Base-by-base conservation (phyloP, 2,329 filamentous ascomycete genomes). In the Herpotrichia juniperi region DNA sequence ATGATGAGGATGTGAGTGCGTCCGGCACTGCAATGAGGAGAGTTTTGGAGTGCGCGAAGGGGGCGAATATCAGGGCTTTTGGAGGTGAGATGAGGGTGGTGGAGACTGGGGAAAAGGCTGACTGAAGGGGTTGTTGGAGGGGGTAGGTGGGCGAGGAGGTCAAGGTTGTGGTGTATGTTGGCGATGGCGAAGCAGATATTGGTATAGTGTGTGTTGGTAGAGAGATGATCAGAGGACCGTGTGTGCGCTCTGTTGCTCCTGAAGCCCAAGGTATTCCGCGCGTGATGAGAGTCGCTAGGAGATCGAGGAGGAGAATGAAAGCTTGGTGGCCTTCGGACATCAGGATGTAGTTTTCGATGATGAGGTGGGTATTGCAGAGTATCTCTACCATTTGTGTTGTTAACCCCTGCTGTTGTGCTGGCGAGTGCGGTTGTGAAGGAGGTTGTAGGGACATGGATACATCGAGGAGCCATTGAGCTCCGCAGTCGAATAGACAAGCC, bases 401-500 rank as follows among this genome's bases (percentile, higher is more conserved):
- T 2, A 71, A 37, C 3, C 9, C 19, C 40, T 43, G 40, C 10
- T 28, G 4, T 4, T 42, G 39, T 6, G 7, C 30, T 14, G 7
- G 24, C n/a, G 26, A 32, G 3, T 30, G 25, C 26, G 25, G n/a
- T 3, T 63, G 57, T 35, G 50, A 64, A 3, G 63, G 62, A 4
- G 61, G 57, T 42, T 64, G 57, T 2, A 72, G 63, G 22, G 62
- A 64, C 6, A 62, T 54, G 44, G 66, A 67, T 2, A 76, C 60
- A 21, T 76, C 69, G 12, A 68, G 54, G 10, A 76, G 60, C 73
- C 74, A 78, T 30, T 71, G 58, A 0, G 73, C 58, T 2, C 76
- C 76, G 56, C 73, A 76, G 9, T 71, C 65, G 48, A 77, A 68
- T 1, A 73, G 61, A 54, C 74, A 77, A 2, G 73, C 72, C 2